phyloP scores from a whole-genome alignment of 2,329 filamentous ascomycete genomes.

The Cladosporium halotolerans region DNA sequence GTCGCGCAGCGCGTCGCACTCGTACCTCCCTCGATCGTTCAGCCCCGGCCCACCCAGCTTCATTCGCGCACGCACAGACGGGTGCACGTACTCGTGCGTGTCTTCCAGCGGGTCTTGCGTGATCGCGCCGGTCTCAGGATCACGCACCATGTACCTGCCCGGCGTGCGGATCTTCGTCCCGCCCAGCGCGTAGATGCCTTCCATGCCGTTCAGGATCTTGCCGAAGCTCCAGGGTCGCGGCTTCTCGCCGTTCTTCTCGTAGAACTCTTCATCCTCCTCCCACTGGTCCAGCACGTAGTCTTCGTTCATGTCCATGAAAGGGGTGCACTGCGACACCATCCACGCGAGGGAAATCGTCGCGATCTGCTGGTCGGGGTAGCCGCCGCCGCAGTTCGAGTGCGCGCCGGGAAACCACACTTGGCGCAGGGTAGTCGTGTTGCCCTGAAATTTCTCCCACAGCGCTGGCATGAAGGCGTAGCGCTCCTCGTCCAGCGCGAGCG shows the following conservation, averaged over 20 bases:
- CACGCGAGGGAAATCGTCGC: slow-evolving; percentile 50
- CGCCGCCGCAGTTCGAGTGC: slow-evolving; percentile 43
- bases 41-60: slow-evolving; percentile 42
- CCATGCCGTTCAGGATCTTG: slow-evolving; percentile 40
- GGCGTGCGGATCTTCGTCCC: slow-evolving; percentile 42
- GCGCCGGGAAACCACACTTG: slow-evolving; percentile 46
- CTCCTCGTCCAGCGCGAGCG: slow-evolving; percentile 39
- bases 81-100: slow-evolving; percentile 49
- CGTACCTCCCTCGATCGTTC: slow-evolving; percentile 41
- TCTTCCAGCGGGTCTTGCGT: slow-evolving; percentile 41
- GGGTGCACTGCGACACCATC: slow-evolving; percentile 50
- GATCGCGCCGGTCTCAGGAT: slow-evolving; percentile 37
- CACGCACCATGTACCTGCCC: slow-evolving; percentile 41
- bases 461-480: slow-evolving; percentile 36
- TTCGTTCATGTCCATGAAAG: slow-evolving; percentile 42
- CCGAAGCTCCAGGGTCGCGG: slow-evolving; percentile 45
- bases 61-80: slow-evolving; percentile 41
- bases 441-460: slow-evolving; percentile 38
- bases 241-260: slow-evolving; percentile 36
- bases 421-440: slow-evolving; percentile 39
- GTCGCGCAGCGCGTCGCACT: slow-evolving; percentile 37
- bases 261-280: slow-evolving; percentile 40
- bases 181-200: slow-evolving; percentile 42
- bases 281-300: slow-evolving; percentile 44
- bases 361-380: slow-evolving; percentile 40